Base-by-base conservation (phyloP, 2,329 filamentous ascomycete species). In the Xylariaceae sp. region DNA sequence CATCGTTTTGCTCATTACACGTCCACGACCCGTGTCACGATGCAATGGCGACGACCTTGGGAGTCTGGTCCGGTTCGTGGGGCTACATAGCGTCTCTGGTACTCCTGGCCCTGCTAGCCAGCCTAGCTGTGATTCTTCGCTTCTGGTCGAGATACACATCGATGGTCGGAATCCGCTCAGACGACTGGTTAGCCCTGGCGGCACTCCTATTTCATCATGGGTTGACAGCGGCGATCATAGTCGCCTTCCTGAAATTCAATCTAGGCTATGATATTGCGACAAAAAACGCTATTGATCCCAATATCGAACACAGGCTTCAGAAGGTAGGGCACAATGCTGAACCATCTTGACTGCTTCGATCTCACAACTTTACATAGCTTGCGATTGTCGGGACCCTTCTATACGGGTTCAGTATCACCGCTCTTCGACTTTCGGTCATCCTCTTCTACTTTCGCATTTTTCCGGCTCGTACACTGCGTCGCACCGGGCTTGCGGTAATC, bases 41-140 rank as follows among this genome's bases (percentile, higher is more conserved):
- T 48, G 54, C 49, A 47, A 54, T 54, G 52, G 49, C 43, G 45
- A 49, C 52, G 47, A 61, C 65, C 32, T 68, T 68, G 44, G 63
- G 68, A 33, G 44, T 58, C 35, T 58, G 56, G 52, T 19, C 27
- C 3, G 31, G 32, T 19, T 45, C 52, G 32, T 54, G 54, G 49
- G 31, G 50, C 39, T 55, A 54, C 51, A 40, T 55, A 40, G 55
- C 33, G 36, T 39, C 33, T 30, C 47, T 48, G 31, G 17, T 41
- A 31, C 27, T 57, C 12, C 50, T 57, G 7, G 53, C 46, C 44
- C 39, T 49, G 22, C 33, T 56, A 38, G 41, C 51, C 18, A 54
- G 41, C 42, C 22, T 56, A 22, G 18, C 42, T 15, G 46, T 57
- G 35, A 48, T 42, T 36, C 48, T 56, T n/a, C 55, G 53, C 32